Evolutionary conservation across 176 grass and related monocot genomes (phyloP).

Genomic region (Carex scoparia): DNA sequence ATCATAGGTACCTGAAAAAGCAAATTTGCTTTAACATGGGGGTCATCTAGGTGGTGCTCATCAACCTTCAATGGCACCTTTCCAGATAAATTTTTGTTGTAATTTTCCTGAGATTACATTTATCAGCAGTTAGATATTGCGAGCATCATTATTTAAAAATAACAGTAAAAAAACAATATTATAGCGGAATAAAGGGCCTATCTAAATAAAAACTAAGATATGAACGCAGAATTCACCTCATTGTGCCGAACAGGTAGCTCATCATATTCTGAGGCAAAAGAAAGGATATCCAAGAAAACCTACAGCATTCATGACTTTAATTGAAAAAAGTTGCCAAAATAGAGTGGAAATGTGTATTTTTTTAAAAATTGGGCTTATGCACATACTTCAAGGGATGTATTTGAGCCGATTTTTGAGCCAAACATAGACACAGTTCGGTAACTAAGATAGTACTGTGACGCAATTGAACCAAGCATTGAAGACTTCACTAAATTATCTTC

Average conservation of each 20-base stretch:
- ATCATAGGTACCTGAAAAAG: conserved; percentile 77
- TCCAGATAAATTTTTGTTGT: conserved; percentile 70
- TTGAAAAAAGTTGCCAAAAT: conserved; percentile 23
- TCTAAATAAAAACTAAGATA: neutral
- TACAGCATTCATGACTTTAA: conserved; percentile 27
- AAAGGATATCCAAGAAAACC: conserved; percentile 86
- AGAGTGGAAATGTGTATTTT: neutral
- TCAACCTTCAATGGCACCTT: conserved; percentile 72
- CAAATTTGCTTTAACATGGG: conserved; percentile 98
- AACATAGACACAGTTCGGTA: conserved; percentile 97
- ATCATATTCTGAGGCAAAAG: conserved; percentile 79
- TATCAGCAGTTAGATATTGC: conserved; percentile 19
- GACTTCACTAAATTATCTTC: conserved; percentile 67
- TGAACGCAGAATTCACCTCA: conserved; percentile 47
- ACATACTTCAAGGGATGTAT: conserved; percentile 82
- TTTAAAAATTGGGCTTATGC: conserved; percentile 17
- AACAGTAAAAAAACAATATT: neutral
- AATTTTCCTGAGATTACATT: conserved; percentile 62
- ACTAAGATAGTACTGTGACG: conserved; percentile 97
- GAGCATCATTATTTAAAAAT: neutral
- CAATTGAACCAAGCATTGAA: conserved; percentile 91
- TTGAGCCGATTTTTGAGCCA: conserved; percentile 79
- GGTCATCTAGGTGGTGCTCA: conserved; percentile 82
- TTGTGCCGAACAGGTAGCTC: conserved; percentile 98
- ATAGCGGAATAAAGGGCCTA: neutral